Evolutionary conservation across 352 stramenopile species (phyloP), one percentile per base, ranked within the genome.

Genomic region (Phytopythium delawarense): DNA sequence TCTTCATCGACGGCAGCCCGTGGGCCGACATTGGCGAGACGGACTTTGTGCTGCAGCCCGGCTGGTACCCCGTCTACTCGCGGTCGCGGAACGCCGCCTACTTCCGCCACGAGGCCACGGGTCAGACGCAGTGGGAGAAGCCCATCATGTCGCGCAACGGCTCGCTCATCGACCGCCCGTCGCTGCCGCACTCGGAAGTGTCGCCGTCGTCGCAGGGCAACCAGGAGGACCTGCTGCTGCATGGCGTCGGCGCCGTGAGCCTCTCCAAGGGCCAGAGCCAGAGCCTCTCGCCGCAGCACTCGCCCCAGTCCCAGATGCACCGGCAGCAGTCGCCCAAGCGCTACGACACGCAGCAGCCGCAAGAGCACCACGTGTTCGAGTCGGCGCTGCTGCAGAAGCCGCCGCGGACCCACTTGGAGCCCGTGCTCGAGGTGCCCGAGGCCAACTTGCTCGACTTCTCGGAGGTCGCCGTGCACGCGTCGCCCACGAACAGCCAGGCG

Each of bases 31-130:
- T 95, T 45, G 75, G 79, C 34, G 66, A 89, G 70, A 95, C 87
- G 13, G 84, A 93, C 25, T 95, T 92, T 70, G 81, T 92, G 66
- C 78, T 95, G 30, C 75, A 93, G 63, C 67, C 71, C 0, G 79
- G 80, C 8, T 93, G 81, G 79, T 89, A 89, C 57, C 86, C 86
- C 0, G 84, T 95, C 18, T 88, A 78, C 68, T 93, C 86, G 63
- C 81, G 84, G 32, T 88, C 84, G 21, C 81, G 81, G 5, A 84
- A 75, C 52, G 75, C 75, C 1, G 78, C 84, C 37, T 95, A 95
- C 65, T 95, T 88, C 40, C 82, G 81, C 46, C 85, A 95, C 46
- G 74, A 88, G 46, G 51, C 57, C 4, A 86, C 70, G n/a, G 75
- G 75, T 9, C 67, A 86, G 42, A 87, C 81, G 23, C 76, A 84